A percentile compares a stretch with the other conserved stretches of the same genome.
phyloP scores from a whole-genome alignment of 371 early-diverging fungal species.

The Saksenaea vasiformis region DNA sequence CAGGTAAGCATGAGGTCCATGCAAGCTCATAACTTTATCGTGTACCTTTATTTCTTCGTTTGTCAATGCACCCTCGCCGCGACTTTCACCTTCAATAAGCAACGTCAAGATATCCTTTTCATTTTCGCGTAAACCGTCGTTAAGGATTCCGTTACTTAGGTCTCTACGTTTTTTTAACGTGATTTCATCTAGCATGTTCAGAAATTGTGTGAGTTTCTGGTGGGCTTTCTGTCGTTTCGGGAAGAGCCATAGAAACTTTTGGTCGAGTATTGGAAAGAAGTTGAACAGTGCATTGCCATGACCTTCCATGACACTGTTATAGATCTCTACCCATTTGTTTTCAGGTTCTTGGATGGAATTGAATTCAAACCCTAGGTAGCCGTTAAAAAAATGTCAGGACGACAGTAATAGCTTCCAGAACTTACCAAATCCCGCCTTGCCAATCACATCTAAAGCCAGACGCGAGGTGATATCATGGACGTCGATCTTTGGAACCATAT shows the following conservation, averaged over 20 bases:
- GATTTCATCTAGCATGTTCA: conserved; percentile 35
- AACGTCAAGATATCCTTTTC: conserved; percentile 47
- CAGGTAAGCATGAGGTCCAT: neutral
- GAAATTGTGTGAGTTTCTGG: conserved; percentile 20
- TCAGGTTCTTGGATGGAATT: conserved; percentile 10
- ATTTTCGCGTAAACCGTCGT: conserved; percentile 15
- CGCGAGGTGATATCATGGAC: neutral
- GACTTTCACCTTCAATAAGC: conserved; percentile 32
- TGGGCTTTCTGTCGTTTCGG: conserved; percentile 33
- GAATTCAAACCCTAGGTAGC: conserved; percentile 19
- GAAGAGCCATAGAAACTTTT: conserved; percentile 21
- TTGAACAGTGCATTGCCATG: conserved; percentile 33
- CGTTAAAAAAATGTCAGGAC: no score
- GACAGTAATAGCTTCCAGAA: no score
- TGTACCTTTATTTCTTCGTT: conserved; percentile 36
- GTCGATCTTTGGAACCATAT: neutral
- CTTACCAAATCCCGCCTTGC: conserved; percentile 2
- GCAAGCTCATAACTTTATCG: neutral
- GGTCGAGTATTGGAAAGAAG: conserved; percentile 49
- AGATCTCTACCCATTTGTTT: conserved; percentile 16
- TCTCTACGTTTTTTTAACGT: conserved; percentile 34
- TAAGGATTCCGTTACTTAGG: conserved; percentile 12
- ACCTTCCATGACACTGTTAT: conserved; percentile 13
- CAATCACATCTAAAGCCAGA: neutral
- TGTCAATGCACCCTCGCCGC: conserved; percentile 23